Conservation (phyloP, 2,329 filamentous ascomycete genomes). For the Myotisia sp. region DNA sequence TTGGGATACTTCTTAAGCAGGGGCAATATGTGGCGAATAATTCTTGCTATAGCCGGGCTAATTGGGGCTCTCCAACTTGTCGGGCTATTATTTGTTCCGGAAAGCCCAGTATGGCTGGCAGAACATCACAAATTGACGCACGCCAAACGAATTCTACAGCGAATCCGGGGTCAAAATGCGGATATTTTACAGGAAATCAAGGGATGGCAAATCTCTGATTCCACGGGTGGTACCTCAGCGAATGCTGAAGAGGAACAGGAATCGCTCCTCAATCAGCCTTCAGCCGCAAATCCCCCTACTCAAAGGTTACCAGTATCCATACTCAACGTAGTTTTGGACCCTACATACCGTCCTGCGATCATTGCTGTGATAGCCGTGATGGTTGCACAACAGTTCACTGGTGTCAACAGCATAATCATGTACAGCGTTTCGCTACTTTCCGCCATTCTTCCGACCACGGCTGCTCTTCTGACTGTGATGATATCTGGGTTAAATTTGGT, state of each 20-base stretch:
- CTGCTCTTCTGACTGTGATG: constrained; percentile 68
- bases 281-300: constrained; percentile 49
- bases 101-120: constrained; percentile 79
- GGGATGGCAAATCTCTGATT: constrained; percentile 37
- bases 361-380: constrained; percentile 80
- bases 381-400: constrained; percentile 82
- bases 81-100: constrained; percentile 62
- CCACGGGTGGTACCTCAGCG: not conserved
- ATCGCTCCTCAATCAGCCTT: constrained; percentile 42
- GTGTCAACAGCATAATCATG: constrained; percentile 96
- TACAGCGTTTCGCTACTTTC: constrained; percentile 86
- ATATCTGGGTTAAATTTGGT: constrained; percentile 78
- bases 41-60: constrained; percentile 57
- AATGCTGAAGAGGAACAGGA: constrained; percentile 46
- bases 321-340: constrained; percentile 48
- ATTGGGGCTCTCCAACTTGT: constrained; percentile 54
- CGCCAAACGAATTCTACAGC: constrained; percentile 56
- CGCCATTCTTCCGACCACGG: constrained; percentile 65
- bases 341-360: constrained; percentile 56
- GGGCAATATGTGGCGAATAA: constrained; percentile 66
- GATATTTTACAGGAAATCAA: constrained; percentile 62
- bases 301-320: constrained; percentile 56
- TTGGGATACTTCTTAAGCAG: constrained; percentile 79
- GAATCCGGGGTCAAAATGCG: constrained; percentile 54
- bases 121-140: constrained; percentile 44